These are phyloP conservation scores for Polygonum aviculare DNA, from an alignment of 148 eudicot genomes.

Conservation along the genomic window DNA sequence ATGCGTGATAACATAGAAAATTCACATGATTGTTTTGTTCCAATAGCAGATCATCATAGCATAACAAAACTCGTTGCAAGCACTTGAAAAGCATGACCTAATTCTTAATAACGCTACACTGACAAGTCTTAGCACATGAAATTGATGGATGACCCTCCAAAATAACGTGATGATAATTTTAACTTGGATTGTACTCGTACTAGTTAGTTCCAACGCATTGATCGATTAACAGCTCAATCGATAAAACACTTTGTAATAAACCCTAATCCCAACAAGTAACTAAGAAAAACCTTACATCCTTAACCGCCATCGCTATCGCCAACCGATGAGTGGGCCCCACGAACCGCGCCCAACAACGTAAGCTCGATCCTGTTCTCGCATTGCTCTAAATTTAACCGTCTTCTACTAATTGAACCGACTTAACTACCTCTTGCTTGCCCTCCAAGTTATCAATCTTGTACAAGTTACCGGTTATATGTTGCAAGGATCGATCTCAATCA, in stretches of 20 bases:
- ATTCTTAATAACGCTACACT: background rate
- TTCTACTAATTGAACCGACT: conserved; percentile 24
- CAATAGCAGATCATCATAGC: background rate
- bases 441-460: conserved; percentile 42
- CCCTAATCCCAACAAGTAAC: conserved; percentile 66
- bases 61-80: background rate
- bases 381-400: conserved; percentile 20
- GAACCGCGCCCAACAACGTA: conserved; percentile 32
- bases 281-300: conserved; percentile 74
- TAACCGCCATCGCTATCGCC: conserved; percentile 52
- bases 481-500: conserved; percentile 59
- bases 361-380: conserved; percentile 80
- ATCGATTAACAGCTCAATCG: no score
- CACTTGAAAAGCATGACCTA: background rate
- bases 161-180: background rate
- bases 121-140: background rate
- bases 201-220: background rate
- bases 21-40: background rate
- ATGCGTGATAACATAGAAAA: background rate
- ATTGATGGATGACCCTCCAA: background rate
- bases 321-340: conserved; percentile 46
- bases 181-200: background rate
- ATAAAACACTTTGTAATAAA: conserved; percentile 37
- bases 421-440: conserved; percentile 20
- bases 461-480: conserved; percentile 38